These are phyloP conservation scores for Senna tora DNA, from an alignment of 306 rosid genomes.

Conservation along the genomic window DNA sequence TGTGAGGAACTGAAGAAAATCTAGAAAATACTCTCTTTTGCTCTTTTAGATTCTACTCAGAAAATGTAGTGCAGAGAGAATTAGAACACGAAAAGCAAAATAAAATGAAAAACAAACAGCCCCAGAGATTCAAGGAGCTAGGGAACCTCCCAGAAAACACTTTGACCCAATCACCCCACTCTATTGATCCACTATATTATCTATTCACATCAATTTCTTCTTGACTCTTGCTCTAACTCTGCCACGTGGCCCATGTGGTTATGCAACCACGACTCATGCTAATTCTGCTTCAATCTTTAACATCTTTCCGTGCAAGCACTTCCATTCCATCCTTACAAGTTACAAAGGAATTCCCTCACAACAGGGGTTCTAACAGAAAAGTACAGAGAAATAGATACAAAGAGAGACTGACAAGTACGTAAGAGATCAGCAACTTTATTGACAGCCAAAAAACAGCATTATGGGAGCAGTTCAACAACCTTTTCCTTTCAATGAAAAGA, in stretches of 20 bases:
- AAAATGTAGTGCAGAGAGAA: background rate
- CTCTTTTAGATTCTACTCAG: background rate
- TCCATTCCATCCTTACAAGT: background rate
- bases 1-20: background rate
- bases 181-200: background rate
- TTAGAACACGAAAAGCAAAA: background rate
- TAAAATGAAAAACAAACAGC: background rate
- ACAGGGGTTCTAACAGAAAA: background rate
- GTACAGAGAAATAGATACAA: background rate
- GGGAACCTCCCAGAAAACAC: background rate
- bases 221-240: too few species aligned
- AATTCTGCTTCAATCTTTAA: too few species aligned
- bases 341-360: background rate
- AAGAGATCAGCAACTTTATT: background rate
- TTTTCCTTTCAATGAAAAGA: slow-evolving; percentile 7
- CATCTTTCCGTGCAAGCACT: background rate
- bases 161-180: background rate
- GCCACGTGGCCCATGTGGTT: too few species aligned
- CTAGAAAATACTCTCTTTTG: background rate
- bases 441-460: background rate
- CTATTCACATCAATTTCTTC: background rate
- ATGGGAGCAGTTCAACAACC: slow-evolving; percentile 25
- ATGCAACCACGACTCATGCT: too few species aligned
- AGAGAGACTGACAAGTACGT: background rate
- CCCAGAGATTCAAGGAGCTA: background rate